Evolutionary conservation across 495 filamentous ascomycete species (phyloP).

Genomic region (Aspergillus ostianus): DNA sequence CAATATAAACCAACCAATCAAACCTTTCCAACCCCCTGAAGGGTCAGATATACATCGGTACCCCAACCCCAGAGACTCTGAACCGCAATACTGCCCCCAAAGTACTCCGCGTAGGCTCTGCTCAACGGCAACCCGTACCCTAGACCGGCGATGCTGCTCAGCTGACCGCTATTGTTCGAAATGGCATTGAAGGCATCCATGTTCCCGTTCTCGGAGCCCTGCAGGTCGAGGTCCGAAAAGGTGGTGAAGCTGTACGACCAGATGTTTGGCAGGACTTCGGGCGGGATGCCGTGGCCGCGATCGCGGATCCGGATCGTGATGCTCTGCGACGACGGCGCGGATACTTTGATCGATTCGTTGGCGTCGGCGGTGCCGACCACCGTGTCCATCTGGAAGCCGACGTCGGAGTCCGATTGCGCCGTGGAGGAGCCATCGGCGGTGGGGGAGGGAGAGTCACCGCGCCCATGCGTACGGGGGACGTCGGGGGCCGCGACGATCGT

Average conservation of each 20-base stretch:
- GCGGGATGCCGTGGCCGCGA: constrained; percentile 86
- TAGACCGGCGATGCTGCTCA: constrained; percentile 81
- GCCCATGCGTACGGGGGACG: constrained; percentile 31
- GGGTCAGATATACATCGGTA: constrained; percentile 73
- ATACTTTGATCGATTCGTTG: constrained; percentile 37
- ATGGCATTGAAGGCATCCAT: constrained; percentile 71
- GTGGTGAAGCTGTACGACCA: constrained; percentile 98
- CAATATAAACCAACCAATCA: constrained; percentile 17
- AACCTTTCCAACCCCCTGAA: constrained; percentile 82
- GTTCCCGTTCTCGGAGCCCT: constrained; percentile 39
- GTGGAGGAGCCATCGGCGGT: neutral
- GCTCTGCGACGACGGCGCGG: constrained; percentile 64
- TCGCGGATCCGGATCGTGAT: constrained; percentile 96
- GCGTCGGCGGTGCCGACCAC: constrained; percentile 31
- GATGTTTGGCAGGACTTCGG: constrained; percentile 77
- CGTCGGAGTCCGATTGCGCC: constrained; percentile 28
- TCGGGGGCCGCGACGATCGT: constrained; percentile 88
- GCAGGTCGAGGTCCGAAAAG: constrained; percentile 65
- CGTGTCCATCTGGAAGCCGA: constrained; percentile 32
- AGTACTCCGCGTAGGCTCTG: constrained; percentile 95
- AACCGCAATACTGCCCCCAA: constrained; percentile 91
- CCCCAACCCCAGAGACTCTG: constrained; percentile 97
- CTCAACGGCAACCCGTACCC: constrained; percentile 92
- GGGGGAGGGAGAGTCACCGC: neutral
- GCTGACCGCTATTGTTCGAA: constrained; percentile 61